A percentile compares a stretch with the other conserved stretches of the same genome.
Evolutionary conservation across 495 filamentous ascomycete species (phyloP).

Genomic region (Penicillium maclennaniae): DNA sequence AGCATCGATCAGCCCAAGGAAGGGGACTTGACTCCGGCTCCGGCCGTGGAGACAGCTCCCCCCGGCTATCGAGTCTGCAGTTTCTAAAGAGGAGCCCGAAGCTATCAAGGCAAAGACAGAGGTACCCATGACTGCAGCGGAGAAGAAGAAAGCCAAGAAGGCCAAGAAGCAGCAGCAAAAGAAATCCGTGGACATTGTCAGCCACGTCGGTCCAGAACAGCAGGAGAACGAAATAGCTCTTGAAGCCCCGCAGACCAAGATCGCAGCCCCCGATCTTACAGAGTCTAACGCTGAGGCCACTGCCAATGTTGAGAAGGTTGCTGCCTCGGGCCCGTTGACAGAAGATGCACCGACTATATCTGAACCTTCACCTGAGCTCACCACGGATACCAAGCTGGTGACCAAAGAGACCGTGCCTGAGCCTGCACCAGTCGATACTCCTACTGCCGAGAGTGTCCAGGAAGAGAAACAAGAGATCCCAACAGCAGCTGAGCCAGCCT

Average conservation of each 20-base stretch:
- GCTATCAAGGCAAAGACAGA: slow-evolving; percentile 7
- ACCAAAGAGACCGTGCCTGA: neutral
- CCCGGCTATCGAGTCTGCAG: neutral
- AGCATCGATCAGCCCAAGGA: neutral
- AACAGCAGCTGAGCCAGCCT: neutral
- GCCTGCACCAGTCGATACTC: neutral
- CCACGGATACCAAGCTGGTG: neutral
- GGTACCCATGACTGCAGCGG: slow-evolving; percentile 16
- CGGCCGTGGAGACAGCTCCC: neutral
- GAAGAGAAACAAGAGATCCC: neutral
- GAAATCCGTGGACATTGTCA: slow-evolving; percentile 10
- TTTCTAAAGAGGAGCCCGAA: neutral
- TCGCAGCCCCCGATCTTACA: neutral
- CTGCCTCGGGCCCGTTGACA: neutral
- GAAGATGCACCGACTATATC: neutral
- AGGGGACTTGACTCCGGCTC: neutral
- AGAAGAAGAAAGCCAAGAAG: slow-evolving; percentile 42
- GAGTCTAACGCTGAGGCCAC: slow-evolving; percentile 4
- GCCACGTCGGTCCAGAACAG: slow-evolving; percentile 14
- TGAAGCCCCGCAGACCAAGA: neutral
- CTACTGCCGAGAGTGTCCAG: neutral
- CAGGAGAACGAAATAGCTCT: neutral
- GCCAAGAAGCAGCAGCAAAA: slow-evolving; percentile 16
- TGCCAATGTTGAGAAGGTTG: neutral
- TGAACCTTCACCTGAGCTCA: neutral